Evolutionary conservation across 352 stramenopile species (phyloP).

Genomic region (Globisporangium spinosum): DNA sequence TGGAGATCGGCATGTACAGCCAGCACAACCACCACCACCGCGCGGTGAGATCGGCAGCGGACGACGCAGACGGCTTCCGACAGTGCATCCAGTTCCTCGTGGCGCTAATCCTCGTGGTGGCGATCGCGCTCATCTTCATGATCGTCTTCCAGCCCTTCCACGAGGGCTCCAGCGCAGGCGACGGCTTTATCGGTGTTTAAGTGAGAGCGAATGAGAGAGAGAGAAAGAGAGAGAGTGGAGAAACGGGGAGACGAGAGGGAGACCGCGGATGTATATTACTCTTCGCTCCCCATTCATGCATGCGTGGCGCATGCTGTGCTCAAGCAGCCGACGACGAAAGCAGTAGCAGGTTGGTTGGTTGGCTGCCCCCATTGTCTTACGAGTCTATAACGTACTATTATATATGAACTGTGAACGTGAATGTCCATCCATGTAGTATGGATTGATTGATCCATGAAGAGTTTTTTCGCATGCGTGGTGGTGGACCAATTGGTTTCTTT

Average conservation of each 20-base stretch:
- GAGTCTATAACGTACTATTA: neutral
- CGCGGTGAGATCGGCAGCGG: constrained; percentile 14
- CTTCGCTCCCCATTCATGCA: too few species aligned
- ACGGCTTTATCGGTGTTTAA: neutral
- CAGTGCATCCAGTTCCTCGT: constrained; percentile 73
- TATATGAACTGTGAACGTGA: constrained; percentile 6
- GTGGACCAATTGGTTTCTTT: too few species aligned
- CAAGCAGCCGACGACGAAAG: too few species aligned
- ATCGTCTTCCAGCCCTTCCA: constrained; percentile 64
- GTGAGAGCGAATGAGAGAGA: constrained; percentile 7
- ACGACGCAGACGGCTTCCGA: constrained; percentile 53
- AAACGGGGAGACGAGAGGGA: too few species aligned
- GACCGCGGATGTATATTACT: too few species aligned
- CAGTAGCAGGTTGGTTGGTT: too few species aligned
- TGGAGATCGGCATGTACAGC: constrained; percentile 37
- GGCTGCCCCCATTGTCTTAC: too few species aligned
- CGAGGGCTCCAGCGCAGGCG: constrained; percentile 2
- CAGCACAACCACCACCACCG: constrained; percentile 13
- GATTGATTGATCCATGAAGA: too few species aligned
- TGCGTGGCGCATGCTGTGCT: too few species aligned
- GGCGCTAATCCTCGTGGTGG: constrained; percentile 64
- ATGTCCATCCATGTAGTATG: neutral
- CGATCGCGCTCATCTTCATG: constrained; percentile 57
- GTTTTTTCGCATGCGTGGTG: too few species aligned
- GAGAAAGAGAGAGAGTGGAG: neutral